Evolutionary conservation across 2,329 filamentous ascomycete genomes (phyloP), one percentile per base, ranked within the genome.

Genomic region (Trichoderma sp.): DNA sequence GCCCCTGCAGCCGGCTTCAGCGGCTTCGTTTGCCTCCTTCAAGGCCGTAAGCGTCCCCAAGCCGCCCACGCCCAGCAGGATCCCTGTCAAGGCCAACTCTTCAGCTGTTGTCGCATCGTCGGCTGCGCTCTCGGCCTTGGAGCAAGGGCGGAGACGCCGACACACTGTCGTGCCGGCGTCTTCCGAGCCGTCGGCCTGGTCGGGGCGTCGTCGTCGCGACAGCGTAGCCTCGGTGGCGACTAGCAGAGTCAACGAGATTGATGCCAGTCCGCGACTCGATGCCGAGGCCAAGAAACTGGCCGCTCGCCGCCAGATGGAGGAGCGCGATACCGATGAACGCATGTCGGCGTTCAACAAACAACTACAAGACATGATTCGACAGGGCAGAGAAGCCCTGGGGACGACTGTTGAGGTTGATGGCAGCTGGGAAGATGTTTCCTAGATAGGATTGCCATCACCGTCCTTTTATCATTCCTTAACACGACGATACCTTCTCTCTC

Each of bases 331-430:
- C 8, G 93, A 98, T 72, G 87, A 89, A 52, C 89, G 90, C 63
- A 90, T 98, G 72, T 89, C 88, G 58, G 87, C 90, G 29, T 89
- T 98, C 78, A 96, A 95, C 76, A 84, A 87, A 57, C 88, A 91
- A 73, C 81, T 98, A 57, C 87, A 91, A 75, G 91, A 90, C 37
- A 93, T 99, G 91, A 96, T 99, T 65, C 85, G 89, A 2, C 90
- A 98, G 78, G 95, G 94, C 0, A 90, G 90, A 73, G 91, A 95
- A 77, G 95, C 95, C 2, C 80, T 99, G 19, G 94, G 90, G 2
- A 91, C 91, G 22, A 90, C 83, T 48, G 82, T 92, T 59, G 89
- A 92, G 74, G 84, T 93, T 52, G 84, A 87, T 45, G 82, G 80
- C 52, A 81, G 67, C 19, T 66, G 63, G 63, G 67, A 68, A 56